phyloP scores from a whole-genome alignment of 2,329 filamentous ascomycete genomes.

The Alternaria arborescens region DNA sequence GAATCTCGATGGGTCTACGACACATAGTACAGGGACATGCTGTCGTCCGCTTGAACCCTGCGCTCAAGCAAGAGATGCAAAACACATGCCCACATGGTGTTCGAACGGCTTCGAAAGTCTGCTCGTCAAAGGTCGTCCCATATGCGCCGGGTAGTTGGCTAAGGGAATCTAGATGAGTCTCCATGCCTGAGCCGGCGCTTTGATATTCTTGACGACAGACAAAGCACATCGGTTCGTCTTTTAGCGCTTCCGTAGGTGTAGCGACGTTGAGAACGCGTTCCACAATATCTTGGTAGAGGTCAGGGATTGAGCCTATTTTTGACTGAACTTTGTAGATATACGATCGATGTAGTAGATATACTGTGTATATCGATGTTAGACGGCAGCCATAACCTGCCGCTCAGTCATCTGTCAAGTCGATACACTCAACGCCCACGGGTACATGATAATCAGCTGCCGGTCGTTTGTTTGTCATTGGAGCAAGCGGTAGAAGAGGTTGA shows the following conservation, averaged over 20 bases:
- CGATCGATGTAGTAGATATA: neutral
- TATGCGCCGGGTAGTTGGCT: conserved; percentile 1
- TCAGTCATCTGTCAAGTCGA: conserved; percentile 26
- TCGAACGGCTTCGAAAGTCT: neutral
- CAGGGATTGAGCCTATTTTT: neutral
- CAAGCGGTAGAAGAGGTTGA: neutral
- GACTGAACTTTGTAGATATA: neutral
- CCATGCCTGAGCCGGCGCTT: neutral
- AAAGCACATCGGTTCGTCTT: conserved; percentile 2
- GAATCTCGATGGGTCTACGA: neutral
- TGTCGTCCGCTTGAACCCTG: conserved; percentile 1
- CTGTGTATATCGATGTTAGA: neutral
- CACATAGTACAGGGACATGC: conserved; percentile 9
- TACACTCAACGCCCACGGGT: conserved; percentile 13
- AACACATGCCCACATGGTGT: conserved; percentile 12
- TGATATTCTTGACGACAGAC: conserved; percentile 3
- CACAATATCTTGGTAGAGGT: conserved; percentile 9
- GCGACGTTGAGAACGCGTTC: neutral
- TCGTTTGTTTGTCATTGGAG: neutral
- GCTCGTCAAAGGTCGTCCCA: neutral
- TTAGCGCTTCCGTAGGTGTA: neutral
- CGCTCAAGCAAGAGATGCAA: conserved; percentile 9
- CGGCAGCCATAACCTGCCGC: neutral
- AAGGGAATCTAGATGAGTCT: neutral
- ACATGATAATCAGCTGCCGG: neutral